phyloP scores from a whole-genome alignment of 768 basidiomycete genomes.

The Leucosporidium scottii region DNA sequence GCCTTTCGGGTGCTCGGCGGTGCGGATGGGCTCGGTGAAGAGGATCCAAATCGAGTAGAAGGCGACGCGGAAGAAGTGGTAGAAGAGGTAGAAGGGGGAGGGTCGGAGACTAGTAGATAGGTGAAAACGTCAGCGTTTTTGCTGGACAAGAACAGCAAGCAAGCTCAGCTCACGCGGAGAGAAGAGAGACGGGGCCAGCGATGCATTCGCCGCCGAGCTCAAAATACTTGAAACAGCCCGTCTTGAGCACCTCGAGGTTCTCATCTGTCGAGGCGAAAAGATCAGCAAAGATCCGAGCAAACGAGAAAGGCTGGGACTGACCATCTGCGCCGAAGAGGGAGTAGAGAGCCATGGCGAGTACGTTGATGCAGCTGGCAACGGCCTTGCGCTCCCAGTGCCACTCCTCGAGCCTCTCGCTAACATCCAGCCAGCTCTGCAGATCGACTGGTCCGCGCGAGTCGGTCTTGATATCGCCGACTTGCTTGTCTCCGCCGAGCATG shows the following conservation, averaged over 20 bases:
- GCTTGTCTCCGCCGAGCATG: slow-evolving; percentile 48
- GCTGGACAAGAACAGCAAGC: background rate
- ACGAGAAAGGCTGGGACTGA: slow-evolving; percentile 44
- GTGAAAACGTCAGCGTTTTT: background rate
- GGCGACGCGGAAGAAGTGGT: slow-evolving; percentile 93
- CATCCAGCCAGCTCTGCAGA: slow-evolving; percentile 44
- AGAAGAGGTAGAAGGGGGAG: slow-evolving; percentile 69
- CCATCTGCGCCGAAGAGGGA: slow-evolving; percentile 91
- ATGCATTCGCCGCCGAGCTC: slow-evolving; percentile 85
- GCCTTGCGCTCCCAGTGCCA: slow-evolving; percentile 88
- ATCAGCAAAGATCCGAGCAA: background rate
- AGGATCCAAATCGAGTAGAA: slow-evolving; percentile 88
- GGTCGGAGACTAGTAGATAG: slow-evolving; percentile 56
- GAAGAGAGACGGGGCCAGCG: slow-evolving; percentile 77
- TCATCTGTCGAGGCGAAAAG: slow-evolving; percentile 38
- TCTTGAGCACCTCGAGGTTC: slow-evolving; percentile 45
- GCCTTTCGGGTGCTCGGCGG: slow-evolving; percentile 8
- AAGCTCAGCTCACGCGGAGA: slow-evolving; percentile 62
- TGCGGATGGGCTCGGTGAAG: slow-evolving; percentile 56
- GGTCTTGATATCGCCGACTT: slow-evolving; percentile 14
- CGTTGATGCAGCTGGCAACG: slow-evolving; percentile 78
- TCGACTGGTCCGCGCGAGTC: slow-evolving; percentile 34
- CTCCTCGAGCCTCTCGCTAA: slow-evolving; percentile 49
- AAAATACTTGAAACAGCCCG: slow-evolving; percentile 95
- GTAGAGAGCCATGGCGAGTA: slow-evolving; percentile 85